Base-by-base conservation (phyloP, 2,329 filamentous ascomycete species). In the Plectosphaerella plurivora region DNA sequence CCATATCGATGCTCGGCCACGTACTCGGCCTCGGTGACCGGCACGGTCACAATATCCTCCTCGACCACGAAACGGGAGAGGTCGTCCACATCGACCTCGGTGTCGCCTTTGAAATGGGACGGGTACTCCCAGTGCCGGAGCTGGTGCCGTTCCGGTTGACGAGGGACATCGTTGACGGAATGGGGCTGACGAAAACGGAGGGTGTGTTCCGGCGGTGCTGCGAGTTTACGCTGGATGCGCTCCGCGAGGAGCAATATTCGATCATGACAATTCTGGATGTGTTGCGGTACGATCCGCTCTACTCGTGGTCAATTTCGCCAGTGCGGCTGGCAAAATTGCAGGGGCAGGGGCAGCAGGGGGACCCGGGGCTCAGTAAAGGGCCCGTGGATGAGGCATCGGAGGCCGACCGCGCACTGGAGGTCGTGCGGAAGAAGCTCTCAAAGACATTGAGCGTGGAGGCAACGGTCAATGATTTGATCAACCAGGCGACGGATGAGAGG, bases 181-280 rank as follows among this genome's bases (percentile, higher is more conserved):
- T 99, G 89, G 94, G 94, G 25, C 88, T 96, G 59, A 95, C 90
- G 3, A 91, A 89, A 62, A 96, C 92, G 0, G 95, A 99, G 68
- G 94, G 94, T 4, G 91, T 97, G 0, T 99, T 97, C 74, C 84
- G 94, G 8, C 84, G 95, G n/a, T 97, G 93, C 71, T 99, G 94
- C 68, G 95, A 99, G 67, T 97, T 97, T 67, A 97, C 92, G 0
- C 82, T 99, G 33, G 91, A 97, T 56, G 92, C 95, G 2, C 76
- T 99, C 36, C 86, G 94, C n/a, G 89, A 96, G 62, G 94, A 99
- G 67, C 89, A 89, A 12, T 95, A 96, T 66, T 92, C 88, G 45
- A 99, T 99, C 73, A 97, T 97, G 92, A 97, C 94, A 0, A 91
- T 99, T 50, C 83, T 99, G 18, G 95, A 99, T 65, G 95, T 99